Base-by-base conservation (phyloP, 2,329 filamentous ascomycete genomes). In the Aurifilum marmelostoma region DNA sequence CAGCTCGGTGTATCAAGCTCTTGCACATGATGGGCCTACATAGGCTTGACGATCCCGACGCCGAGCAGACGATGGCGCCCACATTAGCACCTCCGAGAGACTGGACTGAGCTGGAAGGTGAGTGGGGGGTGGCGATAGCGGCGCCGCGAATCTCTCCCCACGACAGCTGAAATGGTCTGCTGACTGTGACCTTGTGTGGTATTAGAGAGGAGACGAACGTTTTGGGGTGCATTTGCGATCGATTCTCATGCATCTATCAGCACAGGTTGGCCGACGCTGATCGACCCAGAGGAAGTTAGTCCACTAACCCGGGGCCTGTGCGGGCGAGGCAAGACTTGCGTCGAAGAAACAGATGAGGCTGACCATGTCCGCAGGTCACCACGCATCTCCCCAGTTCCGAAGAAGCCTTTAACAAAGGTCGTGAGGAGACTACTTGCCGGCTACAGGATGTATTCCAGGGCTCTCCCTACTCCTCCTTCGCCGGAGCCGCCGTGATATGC, bases 171-270 rank as follows among this genome's bases (percentile, higher is more conserved):
- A n/a, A 1, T 39, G 8, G 29, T 9, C 24, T 24, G 32, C 58
- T 60, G 32, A 37, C 32, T 21, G 7, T 7, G 16, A 14, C n/a
- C 18, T 14, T 37, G 21, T n/a, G 43, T 47, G 21, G 8, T 32
- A 27, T 29, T 32, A 68, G 94, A 98, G 78, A 86, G 94, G 65
- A 86, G 95, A 69, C 86, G 95, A 73, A 90, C 92, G 0, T 97
- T 97, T 74, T 97, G 95, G 95, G 88, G 90, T 72, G 86, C 89
- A 0, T 97, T 95, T 75, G 91, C 90, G 73, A 85, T 92, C 56
- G 94, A 97, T 77, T 87, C 92, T 34, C 97, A 97, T 79, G 91
- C 92, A 2, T 93, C 91, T 74, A 92, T 97, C 65, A 93, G 93
- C 16, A 97, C 94, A 4, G 94, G 94, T 2, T 97, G 94, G 94